A percentile compares a stretch with the other conserved stretches of the same genome.
Evolutionary conservation across 2,329 filamentous ascomycete genomes (phyloP).

Genomic region (Aspergillus sp.): DNA sequence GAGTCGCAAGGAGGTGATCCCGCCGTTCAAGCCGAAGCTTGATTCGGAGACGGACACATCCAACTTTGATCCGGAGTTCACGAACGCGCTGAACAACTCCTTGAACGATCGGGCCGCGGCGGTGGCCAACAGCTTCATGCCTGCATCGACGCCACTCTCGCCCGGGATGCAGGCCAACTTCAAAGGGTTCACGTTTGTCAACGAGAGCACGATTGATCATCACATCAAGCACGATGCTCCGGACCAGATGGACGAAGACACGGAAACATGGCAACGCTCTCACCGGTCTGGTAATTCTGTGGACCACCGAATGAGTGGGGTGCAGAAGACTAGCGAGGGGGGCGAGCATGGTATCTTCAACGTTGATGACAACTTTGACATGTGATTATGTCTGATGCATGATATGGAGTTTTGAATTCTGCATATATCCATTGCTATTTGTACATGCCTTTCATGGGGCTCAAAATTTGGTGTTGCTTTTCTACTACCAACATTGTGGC

Average conservation of each 20-base stretch:
- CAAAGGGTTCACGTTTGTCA: slow-evolving; percentile 98
- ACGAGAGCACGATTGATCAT: slow-evolving; percentile 87
- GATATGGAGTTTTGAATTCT: slow-evolving; percentile 39
- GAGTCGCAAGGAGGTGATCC: slow-evolving; percentile 85
- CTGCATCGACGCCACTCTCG: slow-evolving; percentile 86
- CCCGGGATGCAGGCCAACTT: slow-evolving; percentile 98
- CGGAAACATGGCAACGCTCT: slow-evolving; percentile 31
- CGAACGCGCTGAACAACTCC: slow-evolving; percentile 84
- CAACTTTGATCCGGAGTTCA: slow-evolving; percentile 98
- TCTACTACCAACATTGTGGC: not conserved
- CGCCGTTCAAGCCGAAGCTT: slow-evolving; percentile 96
- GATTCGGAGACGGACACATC: slow-evolving; percentile 95
- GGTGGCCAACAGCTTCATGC: slow-evolving; percentile 74
- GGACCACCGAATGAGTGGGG: slow-evolving; percentile 46
- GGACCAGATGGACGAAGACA: slow-evolving; percentile 45
- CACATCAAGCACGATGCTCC: slow-evolving; percentile 35
- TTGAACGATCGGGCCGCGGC: slow-evolving; percentile 89
- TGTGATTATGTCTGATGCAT: slow-evolving; percentile 42
- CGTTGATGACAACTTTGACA: slow-evolving; percentile 46
- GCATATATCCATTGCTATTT: slow-evolving; percentile 26
- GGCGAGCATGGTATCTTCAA: slow-evolving; percentile 43
- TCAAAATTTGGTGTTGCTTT: slow-evolving; percentile 19
- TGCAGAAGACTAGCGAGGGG: slow-evolving; percentile 39
- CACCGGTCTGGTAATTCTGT: slow-evolving; percentile 30
- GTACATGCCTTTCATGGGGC: slow-evolving; percentile 29